Percentiles rank a stretch among this genome's conserved stretches.
phyloP scores from a whole-genome alignment of 2,329 filamentous ascomycete genomes.

The Albophoma yamanashiensis region DNA sequence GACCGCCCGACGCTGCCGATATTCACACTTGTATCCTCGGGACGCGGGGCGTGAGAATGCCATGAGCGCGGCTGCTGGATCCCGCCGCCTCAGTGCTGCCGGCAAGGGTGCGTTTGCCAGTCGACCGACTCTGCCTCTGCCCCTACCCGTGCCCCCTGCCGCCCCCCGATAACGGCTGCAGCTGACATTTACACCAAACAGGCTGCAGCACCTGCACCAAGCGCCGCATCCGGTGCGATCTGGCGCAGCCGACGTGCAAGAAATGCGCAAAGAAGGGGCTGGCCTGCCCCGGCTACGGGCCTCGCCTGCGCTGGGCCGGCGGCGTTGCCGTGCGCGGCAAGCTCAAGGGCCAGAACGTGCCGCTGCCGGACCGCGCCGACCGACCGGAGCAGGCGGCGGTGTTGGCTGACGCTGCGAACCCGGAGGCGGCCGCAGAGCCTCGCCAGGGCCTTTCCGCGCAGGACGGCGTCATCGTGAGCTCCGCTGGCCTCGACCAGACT shows the following conservation, averaged over 20 bases:
- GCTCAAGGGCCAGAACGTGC: constrained; percentile 10
- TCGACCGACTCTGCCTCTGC: neutral
- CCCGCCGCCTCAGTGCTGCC: neutral
- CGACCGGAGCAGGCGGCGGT: neutral
- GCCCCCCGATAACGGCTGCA: neutral
- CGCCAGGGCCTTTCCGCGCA: neutral
- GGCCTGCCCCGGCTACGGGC: constrained; percentile 15
- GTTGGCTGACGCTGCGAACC: neutral
- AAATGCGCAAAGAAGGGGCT: constrained; percentile 19
- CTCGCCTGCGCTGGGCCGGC: constrained; percentile 15
- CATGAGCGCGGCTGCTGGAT: neutral
- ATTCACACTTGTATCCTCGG: neutral
- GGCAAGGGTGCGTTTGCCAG: neutral
- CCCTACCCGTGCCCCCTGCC: too few species aligned
- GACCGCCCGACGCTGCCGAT: neutral
- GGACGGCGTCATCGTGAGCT: neutral
- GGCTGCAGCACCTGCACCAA: constrained; percentile 16
- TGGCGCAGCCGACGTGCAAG: constrained; percentile 11
- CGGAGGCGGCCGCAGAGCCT: neutral
- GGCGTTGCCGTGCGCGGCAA: constrained; percentile 16
- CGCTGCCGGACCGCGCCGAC: constrained; percentile 2
- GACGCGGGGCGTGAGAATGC: neutral
- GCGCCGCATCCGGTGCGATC: constrained; percentile 18
- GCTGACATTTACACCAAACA: neutral
- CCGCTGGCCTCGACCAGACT: constrained; percentile 5